Percentiles rank a stretch among this genome's conserved stretches.
phyloP scores from a whole-genome alignment of 768 basidiomycete species.

The Collybia sordida region DNA sequence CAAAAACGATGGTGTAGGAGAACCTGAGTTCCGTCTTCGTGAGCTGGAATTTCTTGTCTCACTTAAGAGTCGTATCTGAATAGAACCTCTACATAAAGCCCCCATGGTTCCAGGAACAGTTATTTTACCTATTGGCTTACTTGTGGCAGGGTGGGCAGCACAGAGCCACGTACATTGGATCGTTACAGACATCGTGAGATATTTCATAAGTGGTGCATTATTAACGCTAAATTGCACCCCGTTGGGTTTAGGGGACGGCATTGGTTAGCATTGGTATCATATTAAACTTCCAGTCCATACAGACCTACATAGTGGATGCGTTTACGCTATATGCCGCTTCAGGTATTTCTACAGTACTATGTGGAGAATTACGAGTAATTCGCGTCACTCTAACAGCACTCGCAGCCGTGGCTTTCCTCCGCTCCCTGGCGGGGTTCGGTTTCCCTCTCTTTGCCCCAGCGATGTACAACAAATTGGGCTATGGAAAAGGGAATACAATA shows the following conservation, averaged over 20 bases:
- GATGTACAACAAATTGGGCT: slow-evolving; percentile 66
- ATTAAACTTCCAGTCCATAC: slow-evolving; percentile 58
- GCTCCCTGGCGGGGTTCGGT: slow-evolving; percentile 67
- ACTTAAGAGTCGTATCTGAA: not conserved
- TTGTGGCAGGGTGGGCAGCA: slow-evolving; percentile 73
- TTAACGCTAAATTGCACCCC: not conserved
- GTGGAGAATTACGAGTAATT: not conserved
- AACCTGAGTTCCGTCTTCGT: slow-evolving; percentile 53
- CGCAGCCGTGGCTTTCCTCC: slow-evolving; percentile 61
- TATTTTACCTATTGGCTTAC: slow-evolving; percentile 62
- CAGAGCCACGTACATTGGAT: slow-evolving; percentile 65
- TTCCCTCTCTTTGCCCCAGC: slow-evolving; percentile 78
- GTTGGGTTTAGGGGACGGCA: slow-evolving; percentile 47
- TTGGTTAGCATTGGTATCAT: slow-evolving; percentile 59
- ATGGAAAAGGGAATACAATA: slow-evolving; percentile 68
- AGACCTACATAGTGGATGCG: slow-evolving; percentile 66
- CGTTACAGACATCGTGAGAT: slow-evolving; percentile 59
- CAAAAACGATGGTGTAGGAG: slow-evolving; percentile 46
- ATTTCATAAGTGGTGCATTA: not conserved
- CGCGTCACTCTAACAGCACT: slow-evolving; percentile 40
- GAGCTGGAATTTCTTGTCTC: slow-evolving; percentile 14
- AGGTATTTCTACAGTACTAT: slow-evolving; percentile 33
- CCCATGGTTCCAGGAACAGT: slow-evolving; percentile 59
- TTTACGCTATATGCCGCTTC: slow-evolving; percentile 71
- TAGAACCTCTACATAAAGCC: slow-evolving; percentile 32